Base-by-base conservation (phyloP, 805 yeast species). In the Saturnispora besseyi region DNA sequence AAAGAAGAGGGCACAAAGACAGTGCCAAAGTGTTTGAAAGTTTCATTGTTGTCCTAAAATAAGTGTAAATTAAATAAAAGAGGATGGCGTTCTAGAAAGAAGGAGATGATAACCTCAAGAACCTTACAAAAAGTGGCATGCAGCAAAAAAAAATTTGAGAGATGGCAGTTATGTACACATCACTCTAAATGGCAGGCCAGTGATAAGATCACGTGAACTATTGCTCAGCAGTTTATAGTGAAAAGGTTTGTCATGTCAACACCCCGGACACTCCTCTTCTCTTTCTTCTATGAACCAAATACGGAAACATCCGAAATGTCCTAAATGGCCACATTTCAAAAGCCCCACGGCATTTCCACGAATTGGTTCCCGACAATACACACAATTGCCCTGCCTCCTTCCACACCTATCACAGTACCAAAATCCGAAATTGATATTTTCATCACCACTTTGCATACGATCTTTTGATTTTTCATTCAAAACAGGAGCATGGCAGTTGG, bases 381-480 rank as follows among this genome's bases (percentile, higher is more conserved):
- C 73, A 64, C 97, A 90, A n/a, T 80, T 75, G 51, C 79, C 82
- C 53, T 79, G 81, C 13, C 70, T 69, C 46, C 66, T 69, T 10
- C 73, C 67, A 63, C 97, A 90, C 22, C 71, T 73, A 48, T 81
- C 87, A 67, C 97, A 90, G 63, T 82, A 86, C 96, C 96, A 89
- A 57, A 75, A 81, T 1, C 95, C 96, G 58, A 79, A 77, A 37
- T 69, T 65, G 18, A 67, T 66, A 0, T 59, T 62, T 10, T 66
- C 62, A 34, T 64, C 63, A 3, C 59, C 42, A 24, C 33, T 41
- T 22, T 28, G 45, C n/a, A 41, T 59, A 12, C 56, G 51, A 15
- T 65, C 69, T 57, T 78, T 80, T 3, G 80, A 69, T 5, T 59
- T 56, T 54, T 82, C 89, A 62, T 84, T 84, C 9, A 77, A 61